Percentiles rank a stretch among this genome's conserved stretches.
These are phyloP conservation scores for Paramecium pentaurelia DNA, from an alignment of 73 alveolate species.

Conservation along the genomic window DNA sequence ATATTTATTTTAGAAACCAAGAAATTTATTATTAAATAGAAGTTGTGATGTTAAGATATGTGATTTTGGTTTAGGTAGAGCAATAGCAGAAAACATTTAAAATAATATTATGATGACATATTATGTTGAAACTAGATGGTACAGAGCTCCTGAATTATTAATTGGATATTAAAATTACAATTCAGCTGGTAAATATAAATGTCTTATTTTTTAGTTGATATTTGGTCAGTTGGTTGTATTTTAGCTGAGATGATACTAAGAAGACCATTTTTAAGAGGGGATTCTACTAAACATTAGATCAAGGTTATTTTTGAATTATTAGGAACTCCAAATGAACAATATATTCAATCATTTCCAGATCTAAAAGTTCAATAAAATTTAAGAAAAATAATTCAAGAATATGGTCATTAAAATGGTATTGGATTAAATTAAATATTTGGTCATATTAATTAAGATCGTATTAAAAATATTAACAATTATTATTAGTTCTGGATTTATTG, in stretches of 20 bases:
- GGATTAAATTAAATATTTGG: conserved; percentile 42
- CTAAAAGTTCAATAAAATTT: background rate
- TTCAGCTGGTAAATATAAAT: conserved; percentile 39
- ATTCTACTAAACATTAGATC: background rate
- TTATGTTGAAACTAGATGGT: conserved; percentile 53
- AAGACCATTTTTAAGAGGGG: conserved; percentile 55
- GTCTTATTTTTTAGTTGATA: background rate
- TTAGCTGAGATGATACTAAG: conserved; percentile 34
- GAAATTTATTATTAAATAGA: conserved; percentile 47
- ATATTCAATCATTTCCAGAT: conserved; percentile 45
- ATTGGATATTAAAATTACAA: conserved; percentile 14
- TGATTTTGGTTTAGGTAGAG: conserved; percentile 60
- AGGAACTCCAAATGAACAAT: conserved; percentile 27
- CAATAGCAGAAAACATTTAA: conserved; percentile 26
- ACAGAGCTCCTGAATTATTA: conserved; percentile 58
- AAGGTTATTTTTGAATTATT: conserved; percentile 9
- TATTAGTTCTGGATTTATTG: conserved; percentile 56
- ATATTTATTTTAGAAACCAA: conserved; percentile 31
- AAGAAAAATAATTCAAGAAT: conserved; percentile 51
- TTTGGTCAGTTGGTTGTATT: conserved; percentile 59
- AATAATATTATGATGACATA: background rate
- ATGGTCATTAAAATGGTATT: conserved; percentile 35
- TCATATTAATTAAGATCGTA: conserved; percentile 77
- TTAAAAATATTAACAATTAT: conserved; percentile 26
- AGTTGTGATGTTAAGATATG: conserved; percentile 62